phyloP scores from a whole-genome alignment of 2,329 filamentous ascomycete species.

The Didymellaceae sp. region DNA sequence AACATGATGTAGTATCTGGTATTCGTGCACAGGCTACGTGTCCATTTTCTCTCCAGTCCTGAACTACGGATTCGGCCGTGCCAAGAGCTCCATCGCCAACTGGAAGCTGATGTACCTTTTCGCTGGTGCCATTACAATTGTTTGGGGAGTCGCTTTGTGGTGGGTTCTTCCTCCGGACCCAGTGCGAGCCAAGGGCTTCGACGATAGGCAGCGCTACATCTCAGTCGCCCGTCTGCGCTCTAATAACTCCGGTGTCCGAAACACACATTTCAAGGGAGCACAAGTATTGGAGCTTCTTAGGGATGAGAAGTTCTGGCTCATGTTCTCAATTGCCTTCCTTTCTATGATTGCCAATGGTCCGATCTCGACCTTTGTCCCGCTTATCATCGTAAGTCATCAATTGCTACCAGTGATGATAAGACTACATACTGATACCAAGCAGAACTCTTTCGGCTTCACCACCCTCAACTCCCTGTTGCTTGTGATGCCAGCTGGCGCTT shows the following conservation, averaged over 20 bases:
- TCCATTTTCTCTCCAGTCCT: slow-evolving; percentile 28
- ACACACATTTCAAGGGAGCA: slow-evolving; percentile 68
- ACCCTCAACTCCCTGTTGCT: slow-evolving; percentile 28
- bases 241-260: slow-evolving; percentile 77
- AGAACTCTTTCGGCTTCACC: slow-evolving; percentile 28
- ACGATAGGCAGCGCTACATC: slow-evolving; percentile 44
- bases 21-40: slow-evolving; percentile 59
- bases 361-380: slow-evolving; percentile 27
- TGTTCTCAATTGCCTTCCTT: slow-evolving; percentile 30
- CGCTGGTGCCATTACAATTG: slow-evolving; percentile 28
- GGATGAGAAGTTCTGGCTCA: slow-evolving; percentile 62
- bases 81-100: slow-evolving; percentile 17
- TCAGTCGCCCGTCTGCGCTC: slow-evolving; percentile 72
- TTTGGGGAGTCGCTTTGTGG: slow-evolving; percentile 38
- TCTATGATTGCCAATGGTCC: slow-evolving; percentile 36
- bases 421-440: not conserved
- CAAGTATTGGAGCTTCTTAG: slow-evolving; percentile 65
- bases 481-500: slow-evolving; percentile 28
- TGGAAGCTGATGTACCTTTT: slow-evolving; percentile 38
- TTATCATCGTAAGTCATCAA: slow-evolving; percentile 22
- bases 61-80: slow-evolving; percentile 38
- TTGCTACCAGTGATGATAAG: not conserved
- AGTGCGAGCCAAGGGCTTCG: slow-evolving; percentile 46
- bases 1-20: slow-evolving; percentile 54
- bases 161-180: slow-evolving; percentile 50